Conservation (phyloP, 371 early-diverging fungal species). For the Parasitella parasitica region DNA sequence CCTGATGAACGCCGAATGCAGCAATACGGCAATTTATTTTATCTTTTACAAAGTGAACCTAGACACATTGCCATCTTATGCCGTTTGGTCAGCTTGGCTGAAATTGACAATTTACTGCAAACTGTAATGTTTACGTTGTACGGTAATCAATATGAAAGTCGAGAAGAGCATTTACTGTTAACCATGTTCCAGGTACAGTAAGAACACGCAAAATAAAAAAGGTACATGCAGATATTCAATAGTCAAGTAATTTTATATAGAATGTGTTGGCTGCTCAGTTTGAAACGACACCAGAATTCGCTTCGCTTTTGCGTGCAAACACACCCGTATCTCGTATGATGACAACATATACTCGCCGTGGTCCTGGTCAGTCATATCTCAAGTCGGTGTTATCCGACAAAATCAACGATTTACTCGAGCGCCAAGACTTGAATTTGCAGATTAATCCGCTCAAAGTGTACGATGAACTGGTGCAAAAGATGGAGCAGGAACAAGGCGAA, state of each 20-base stretch:
- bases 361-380: conserved; percentile 91
- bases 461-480: conserved; percentile 82
- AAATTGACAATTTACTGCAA: conserved; percentile 92
- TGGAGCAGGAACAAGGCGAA: conserved; percentile 62
- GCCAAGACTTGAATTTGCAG: conserved; percentile 77
- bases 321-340: conserved; percentile 96
- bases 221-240: too few relatives aligned
- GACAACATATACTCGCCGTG: conserved; percentile 94
- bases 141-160: conserved; percentile 93
- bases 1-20: conserved; percentile 86
- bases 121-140: conserved; percentile 96
- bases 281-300: conserved; percentile 87
- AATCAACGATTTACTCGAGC: conserved; percentile 74
- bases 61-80: conserved; percentile 86
- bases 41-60: conserved; percentile 90
- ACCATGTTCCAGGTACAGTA: conserved; percentile 89
- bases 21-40: conserved; percentile 92
- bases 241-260: conserved; percentile 35
- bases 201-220: neutral
- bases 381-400: conserved; percentile 84
- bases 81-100: conserved; percentile 82
- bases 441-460: conserved; percentile 86
- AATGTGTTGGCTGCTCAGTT: conserved; percentile 92
- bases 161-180: conserved; percentile 91
- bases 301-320: conserved; percentile 88